Percentiles rank a stretch among this genome's conserved stretches.
phyloP scores from a whole-genome alignment of 495 filamentous ascomycete species.

The Trichoderma erinaceum region DNA sequence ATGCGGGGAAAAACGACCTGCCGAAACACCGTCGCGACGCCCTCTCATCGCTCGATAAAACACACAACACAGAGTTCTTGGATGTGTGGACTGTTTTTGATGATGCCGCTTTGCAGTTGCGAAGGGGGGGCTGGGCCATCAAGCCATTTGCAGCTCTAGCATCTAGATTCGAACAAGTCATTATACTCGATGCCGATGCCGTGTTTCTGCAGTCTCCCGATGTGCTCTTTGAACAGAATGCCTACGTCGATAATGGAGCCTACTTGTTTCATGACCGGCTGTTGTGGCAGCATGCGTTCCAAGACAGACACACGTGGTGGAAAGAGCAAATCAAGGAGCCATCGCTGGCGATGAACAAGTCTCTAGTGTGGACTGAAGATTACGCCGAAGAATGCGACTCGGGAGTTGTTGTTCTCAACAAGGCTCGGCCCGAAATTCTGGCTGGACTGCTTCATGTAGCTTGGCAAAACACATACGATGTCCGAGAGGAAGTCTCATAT shows the following conservation, averaged over 20 bases:
- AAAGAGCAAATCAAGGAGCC: slow-evolving; percentile 23
- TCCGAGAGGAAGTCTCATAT: slow-evolving; percentile 26
- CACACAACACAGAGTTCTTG: slow-evolving; percentile 11
- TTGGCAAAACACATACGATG: slow-evolving; percentile 26
- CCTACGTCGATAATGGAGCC: slow-evolving; percentile 30
- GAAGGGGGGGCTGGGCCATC: slow-evolving; percentile 24
- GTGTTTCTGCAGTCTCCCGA: slow-evolving; percentile 29
- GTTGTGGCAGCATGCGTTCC: slow-evolving; percentile 24
- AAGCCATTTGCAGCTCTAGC: slow-evolving; percentile 31
- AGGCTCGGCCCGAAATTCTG: slow-evolving; percentile 24
- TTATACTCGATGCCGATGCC: slow-evolving; percentile 30
- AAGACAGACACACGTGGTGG: slow-evolving; percentile 27
- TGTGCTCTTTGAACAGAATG: slow-evolving; percentile 21
- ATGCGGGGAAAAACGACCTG: slow-evolving; percentile 22
- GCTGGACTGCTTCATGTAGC: slow-evolving; percentile 26
- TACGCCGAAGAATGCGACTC: slow-evolving; percentile 29
- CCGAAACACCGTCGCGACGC: slow-evolving; percentile 16
- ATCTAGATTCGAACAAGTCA: slow-evolving; percentile 27
- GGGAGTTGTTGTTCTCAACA: slow-evolving; percentile 29
- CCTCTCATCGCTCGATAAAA: slow-evolving; percentile 14
- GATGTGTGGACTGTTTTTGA: slow-evolving; percentile 21
- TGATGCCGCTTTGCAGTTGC: slow-evolving; percentile 15
- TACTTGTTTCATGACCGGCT: slow-evolving; percentile 39
- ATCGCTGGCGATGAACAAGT: slow-evolving; percentile 22
- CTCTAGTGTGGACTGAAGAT: slow-evolving; percentile 24